Evolutionary conservation across 2,329 filamentous ascomycete genomes (phyloP).

Genomic region (Colletotrichum noveboracense): DNA sequence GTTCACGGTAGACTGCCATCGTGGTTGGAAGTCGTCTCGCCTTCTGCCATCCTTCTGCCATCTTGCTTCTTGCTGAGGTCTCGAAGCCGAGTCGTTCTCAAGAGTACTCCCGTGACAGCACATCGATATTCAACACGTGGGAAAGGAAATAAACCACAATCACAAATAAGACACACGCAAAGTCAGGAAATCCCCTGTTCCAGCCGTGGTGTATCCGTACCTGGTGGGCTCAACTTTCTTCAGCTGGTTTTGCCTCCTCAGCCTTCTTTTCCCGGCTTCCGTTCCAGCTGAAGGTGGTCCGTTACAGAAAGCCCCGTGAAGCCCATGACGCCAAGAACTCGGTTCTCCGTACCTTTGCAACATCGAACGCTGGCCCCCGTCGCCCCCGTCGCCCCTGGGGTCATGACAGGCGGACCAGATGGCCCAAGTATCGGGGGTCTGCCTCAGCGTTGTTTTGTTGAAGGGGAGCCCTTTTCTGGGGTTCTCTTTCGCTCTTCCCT

Average conservation of each 20-base stretch:
- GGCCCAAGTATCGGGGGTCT: neutral
- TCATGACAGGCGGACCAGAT: neutral
- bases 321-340: constrained; percentile 1
- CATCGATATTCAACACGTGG: fast-evolving
- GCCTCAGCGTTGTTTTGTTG: neutral
- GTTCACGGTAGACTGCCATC: neutral
- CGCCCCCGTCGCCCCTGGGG: neutral
- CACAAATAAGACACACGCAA: neutral
- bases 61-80: neutral
- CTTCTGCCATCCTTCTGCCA: neutral
- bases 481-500: fast-evolving
- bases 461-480: neutral
- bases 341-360: neutral
- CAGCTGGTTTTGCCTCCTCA: neutral
- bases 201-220: neutral
- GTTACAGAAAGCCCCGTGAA: neutral
- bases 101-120: neutral
- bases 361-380: neutral
- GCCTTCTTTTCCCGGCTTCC: neutral
- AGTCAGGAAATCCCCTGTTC: neutral
- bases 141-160: neutral
- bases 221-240: neutral
- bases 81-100: neutral
- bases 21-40: neutral
- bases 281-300: neutral